phyloP scores from a whole-genome alignment of 495 filamentous ascomycete genomes.

The Astrothelium macrocarpum region DNA sequence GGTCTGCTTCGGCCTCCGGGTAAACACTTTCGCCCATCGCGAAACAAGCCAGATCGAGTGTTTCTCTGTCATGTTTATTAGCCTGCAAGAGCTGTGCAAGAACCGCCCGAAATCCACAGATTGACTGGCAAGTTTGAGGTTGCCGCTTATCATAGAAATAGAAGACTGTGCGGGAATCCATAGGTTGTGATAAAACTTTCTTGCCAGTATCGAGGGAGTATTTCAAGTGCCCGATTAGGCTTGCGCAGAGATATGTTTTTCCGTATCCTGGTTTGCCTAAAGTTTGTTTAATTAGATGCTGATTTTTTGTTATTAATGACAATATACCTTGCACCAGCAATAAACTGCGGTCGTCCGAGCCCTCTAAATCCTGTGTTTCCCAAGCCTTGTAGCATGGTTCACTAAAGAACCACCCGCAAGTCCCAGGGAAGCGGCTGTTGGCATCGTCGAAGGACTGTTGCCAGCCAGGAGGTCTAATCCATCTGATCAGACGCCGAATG shows the following conservation, averaged over 20 bases:
- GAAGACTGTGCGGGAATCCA: constrained; percentile 1
- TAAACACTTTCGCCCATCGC: background rate
- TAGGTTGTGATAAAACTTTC: background rate
- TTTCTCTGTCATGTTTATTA: background rate
- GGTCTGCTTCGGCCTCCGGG: background rate
- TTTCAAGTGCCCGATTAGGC: constrained; percentile 1
- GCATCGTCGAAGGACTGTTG: background rate
- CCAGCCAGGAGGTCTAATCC: background rate
- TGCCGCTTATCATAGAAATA: constrained; percentile 3
- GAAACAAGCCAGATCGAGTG: background rate
- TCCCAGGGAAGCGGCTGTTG: background rate
- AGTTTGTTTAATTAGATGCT: background rate
- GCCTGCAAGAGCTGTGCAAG: constrained; percentile 1
- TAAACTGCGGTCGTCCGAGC: background rate
- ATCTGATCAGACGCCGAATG: constrained; percentile 1
- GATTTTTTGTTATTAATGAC: background rate
- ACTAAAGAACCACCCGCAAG: constrained; percentile 1
- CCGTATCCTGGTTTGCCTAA: constrained; percentile 2
- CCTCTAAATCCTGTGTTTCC: constrained; percentile 3
- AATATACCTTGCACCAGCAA: background rate
- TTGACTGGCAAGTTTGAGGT: background rate
- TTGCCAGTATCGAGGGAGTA: background rate
- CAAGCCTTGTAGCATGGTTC: constrained; percentile 3
- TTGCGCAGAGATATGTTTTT: constrained; percentile 1
- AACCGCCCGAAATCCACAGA: constrained; percentile 1